Evolutionary conservation across 352 stramenopile genomes (phyloP).

Genomic region (Pythium guiyangense): DNA sequence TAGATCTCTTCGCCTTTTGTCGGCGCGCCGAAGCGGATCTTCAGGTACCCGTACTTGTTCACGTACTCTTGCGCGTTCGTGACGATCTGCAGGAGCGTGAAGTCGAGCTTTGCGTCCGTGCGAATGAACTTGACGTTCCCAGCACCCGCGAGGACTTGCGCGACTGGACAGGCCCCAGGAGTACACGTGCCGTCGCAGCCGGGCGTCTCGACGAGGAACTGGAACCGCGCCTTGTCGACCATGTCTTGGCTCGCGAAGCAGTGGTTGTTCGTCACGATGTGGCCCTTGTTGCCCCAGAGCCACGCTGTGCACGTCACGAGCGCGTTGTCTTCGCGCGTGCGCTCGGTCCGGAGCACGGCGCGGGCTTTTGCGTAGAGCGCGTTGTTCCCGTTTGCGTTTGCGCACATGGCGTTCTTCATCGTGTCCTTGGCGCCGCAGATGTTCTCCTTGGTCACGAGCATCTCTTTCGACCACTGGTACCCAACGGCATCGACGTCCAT

Average conservation of each 20-base stretch:
- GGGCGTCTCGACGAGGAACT: slow-evolving; percentile 17
- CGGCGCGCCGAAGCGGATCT: slow-evolving; percentile 44
- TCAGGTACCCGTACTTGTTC: slow-evolving; percentile 54
- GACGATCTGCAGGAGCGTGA: slow-evolving; percentile 48
- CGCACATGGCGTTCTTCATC: slow-evolving; percentile 58
- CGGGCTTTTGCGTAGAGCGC: slow-evolving; percentile 35
- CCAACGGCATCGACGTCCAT: slow-evolving; percentile 26
- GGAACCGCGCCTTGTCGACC: slow-evolving; percentile 30
- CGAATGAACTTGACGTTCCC: slow-evolving; percentile 50
- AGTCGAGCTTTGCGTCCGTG: slow-evolving; percentile 47
- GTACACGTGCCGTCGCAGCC: slow-evolving; percentile 25
- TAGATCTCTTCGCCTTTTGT: slow-evolving; percentile 51
- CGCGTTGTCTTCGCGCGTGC: slow-evolving; percentile 34
- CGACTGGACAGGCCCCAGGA: slow-evolving; percentile 19
- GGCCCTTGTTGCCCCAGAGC: too few relatives aligned
- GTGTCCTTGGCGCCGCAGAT: slow-evolving; percentile 46
- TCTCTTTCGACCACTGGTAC: slow-evolving; percentile 35
- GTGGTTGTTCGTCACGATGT: too few relatives aligned
- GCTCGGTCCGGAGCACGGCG: slow-evolving; percentile 46
- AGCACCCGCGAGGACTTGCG: slow-evolving; percentile 31
- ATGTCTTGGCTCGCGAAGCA: too few relatives aligned
- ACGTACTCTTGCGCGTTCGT: slow-evolving; percentile 27
- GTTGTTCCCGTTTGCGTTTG: slow-evolving; percentile 18
- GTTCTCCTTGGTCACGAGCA: slow-evolving; percentile 30
- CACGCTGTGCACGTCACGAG: slow-evolving; percentile 50